Conservation (phyloP, 129 eudicot genomes). For the Mikania micrantha region DNA sequence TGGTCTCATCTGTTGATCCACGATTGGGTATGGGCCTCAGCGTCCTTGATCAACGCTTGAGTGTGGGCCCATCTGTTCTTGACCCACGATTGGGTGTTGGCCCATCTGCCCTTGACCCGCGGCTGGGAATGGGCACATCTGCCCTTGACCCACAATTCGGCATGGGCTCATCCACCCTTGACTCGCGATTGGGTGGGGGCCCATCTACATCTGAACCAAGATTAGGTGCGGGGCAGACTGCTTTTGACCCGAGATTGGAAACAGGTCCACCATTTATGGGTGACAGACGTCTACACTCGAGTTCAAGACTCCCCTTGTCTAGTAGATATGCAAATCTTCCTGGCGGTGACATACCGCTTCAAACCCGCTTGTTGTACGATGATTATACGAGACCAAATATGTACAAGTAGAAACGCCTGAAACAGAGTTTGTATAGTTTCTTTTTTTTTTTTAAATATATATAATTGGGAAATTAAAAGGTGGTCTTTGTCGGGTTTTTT, state of each 20-base stretch:
- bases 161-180: background rate
- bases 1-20: background rate
- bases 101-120: background rate
- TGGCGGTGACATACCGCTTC: constrained; percentile 31
- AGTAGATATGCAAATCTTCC: constrained; percentile 24
- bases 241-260: constrained; percentile 7
- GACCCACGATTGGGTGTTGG: constrained; percentile 11
- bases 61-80: background rate
- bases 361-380: constrained; percentile 29
- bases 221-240: constrained; percentile 1
- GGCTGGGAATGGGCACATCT: background rate
- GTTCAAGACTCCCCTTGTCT: constrained; percentile 24
- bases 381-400: constrained; percentile 36
- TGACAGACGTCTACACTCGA: background rate
- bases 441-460: too few relatives aligned
- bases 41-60: constrained; percentile 7
- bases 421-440: constrained; percentile 17
- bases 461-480: constrained; percentile 4
- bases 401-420: constrained; percentile 29
- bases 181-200: background rate
- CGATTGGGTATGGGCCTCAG: background rate
- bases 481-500: background rate
- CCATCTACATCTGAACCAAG: constrained; percentile 1
- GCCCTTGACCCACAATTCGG: background rate
- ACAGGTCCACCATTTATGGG: too few relatives aligned